Conservation (phyloP, 805 yeast species). For the Scheffersomyces amazonensis region DNA sequence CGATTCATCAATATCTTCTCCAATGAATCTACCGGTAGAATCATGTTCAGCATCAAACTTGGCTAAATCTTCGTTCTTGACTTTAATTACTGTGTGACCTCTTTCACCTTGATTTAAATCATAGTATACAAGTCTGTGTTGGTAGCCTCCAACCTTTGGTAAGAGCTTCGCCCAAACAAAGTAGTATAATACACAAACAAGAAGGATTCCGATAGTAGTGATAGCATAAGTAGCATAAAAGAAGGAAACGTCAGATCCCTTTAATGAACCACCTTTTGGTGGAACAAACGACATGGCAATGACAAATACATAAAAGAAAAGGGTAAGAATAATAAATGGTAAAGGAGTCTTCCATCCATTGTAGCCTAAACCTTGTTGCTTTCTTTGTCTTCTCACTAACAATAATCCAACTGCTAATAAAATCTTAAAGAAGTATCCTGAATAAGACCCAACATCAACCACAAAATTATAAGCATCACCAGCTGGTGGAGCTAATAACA, state of each 20-base stretch:
- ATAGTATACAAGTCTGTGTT: constrained; percentile 27
- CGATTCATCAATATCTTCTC: constrained; percentile 3
- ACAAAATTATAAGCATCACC: constrained; percentile 33
- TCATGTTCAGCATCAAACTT: constrained; percentile 30
- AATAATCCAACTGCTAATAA: constrained; percentile 24
- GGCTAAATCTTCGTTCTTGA: constrained; percentile 23
- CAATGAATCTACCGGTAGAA: constrained; percentile 8
- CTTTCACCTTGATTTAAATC: constrained; percentile 33
- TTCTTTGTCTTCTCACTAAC: constrained; percentile 26
- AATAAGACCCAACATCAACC: constrained; percentile 28
- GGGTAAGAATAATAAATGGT: constrained; percentile 28
- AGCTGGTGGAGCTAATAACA: constrained; percentile 30
- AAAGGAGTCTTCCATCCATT: constrained; percentile 31
- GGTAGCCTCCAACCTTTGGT: constrained; percentile 29
- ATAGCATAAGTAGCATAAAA: constrained; percentile 43
- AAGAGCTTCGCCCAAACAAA: constrained; percentile 32
- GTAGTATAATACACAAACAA: constrained; percentile 31
- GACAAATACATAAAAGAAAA: constrained; percentile 35
- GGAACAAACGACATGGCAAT: constrained; percentile 42
- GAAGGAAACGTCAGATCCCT: constrained; percentile 40
- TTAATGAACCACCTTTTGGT: constrained; percentile 33
- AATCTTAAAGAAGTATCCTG: constrained; percentile 24
- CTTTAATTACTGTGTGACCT: constrained; percentile 39
- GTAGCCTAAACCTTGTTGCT: constrained; percentile 28
- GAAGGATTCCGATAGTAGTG: constrained; percentile 31